phyloP scores from a whole-genome alignment of 176 grass and related monocot species.

The Puya raimondii region DNA sequence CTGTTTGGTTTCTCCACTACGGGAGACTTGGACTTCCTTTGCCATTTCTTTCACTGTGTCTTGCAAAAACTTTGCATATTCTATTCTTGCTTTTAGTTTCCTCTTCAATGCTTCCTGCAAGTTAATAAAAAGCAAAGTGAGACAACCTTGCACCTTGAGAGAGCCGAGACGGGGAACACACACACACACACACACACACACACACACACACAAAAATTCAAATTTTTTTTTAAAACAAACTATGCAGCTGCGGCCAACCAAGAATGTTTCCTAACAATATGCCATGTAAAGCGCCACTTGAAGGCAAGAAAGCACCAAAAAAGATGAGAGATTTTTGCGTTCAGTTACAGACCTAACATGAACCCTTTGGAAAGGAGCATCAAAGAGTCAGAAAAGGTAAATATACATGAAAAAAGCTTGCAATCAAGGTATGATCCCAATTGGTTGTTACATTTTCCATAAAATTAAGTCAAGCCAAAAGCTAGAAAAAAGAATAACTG shows the following conservation, averaged over 20 bases:
- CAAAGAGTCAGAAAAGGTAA: neutral
- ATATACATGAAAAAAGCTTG: neutral
- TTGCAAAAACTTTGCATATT: constrained; percentile 94
- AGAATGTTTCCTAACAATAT: neutral
- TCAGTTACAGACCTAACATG: neutral
- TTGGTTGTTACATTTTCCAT: neutral
- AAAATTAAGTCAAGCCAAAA: neutral
- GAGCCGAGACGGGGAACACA: neutral
- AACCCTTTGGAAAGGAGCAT: neutral
- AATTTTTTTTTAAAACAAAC: no score
- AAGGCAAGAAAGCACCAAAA: neutral
- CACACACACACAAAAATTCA: no score
- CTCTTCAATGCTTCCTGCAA: constrained; percentile 75
- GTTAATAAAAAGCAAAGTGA: constrained; percentile 1
- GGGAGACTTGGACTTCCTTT: constrained; percentile 75
- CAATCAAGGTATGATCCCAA: neutral
- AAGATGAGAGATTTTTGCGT: neutral
- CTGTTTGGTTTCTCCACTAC: constrained; percentile 70
- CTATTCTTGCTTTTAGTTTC: constrained; percentile 85
- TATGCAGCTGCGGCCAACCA: neutral
- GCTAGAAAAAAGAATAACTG: neutral
- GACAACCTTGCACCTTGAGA: neutral
- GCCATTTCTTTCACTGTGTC: constrained; percentile 90
- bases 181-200: no score
- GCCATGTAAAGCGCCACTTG: neutral